phyloP scores from a whole-genome alignment of 2,329 filamentous ascomycete genomes.

The Sporothrix mexicana region DNA sequence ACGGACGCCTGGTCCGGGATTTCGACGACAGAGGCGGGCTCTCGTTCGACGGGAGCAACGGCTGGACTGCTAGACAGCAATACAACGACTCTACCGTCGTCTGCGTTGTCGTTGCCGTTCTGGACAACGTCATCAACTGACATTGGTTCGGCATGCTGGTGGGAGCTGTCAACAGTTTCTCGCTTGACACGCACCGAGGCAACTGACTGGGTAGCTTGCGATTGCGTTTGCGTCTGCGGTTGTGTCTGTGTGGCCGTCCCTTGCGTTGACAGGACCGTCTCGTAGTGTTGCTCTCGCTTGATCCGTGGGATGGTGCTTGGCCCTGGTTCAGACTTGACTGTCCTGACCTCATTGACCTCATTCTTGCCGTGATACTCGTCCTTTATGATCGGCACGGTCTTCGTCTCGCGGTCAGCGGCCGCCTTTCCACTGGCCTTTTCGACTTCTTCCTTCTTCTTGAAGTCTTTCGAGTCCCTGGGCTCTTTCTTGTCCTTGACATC shows the following conservation, averaged over 20 bases:
- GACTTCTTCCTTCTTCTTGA: not conserved
- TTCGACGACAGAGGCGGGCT: not conserved
- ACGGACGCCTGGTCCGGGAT: not conserved
- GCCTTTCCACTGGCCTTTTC: not conserved
- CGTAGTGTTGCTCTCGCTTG: slow-evolving; percentile 7
- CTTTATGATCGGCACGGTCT: not conserved
- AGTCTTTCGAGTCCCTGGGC: not conserved
- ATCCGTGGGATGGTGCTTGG: not conserved
- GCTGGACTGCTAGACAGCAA: slow-evolving; percentile 32
- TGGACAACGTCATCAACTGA: not conserved
- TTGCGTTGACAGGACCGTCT: slow-evolving; percentile 7
- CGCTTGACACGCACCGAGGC: slow-evolving; percentile 20
- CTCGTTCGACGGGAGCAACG: not conserved
- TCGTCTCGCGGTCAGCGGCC: not conserved
- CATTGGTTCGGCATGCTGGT: not conserved
- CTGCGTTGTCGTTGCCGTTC: not conserved
- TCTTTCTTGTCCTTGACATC: not conserved
- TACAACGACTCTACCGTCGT: not conserved
- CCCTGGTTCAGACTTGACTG: not conserved
- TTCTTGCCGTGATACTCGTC: not conserved
- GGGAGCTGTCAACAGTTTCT: not conserved
- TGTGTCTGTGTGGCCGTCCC: slow-evolving; percentile 15
- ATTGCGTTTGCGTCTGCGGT: too few relatives aligned
- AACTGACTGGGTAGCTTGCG: not conserved
- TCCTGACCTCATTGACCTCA: not conserved